These are phyloP conservation scores for Agroathelia rolfsii DNA, from an alignment of 1,284 basidiomycete genomes.

Conservation along the genomic window DNA sequence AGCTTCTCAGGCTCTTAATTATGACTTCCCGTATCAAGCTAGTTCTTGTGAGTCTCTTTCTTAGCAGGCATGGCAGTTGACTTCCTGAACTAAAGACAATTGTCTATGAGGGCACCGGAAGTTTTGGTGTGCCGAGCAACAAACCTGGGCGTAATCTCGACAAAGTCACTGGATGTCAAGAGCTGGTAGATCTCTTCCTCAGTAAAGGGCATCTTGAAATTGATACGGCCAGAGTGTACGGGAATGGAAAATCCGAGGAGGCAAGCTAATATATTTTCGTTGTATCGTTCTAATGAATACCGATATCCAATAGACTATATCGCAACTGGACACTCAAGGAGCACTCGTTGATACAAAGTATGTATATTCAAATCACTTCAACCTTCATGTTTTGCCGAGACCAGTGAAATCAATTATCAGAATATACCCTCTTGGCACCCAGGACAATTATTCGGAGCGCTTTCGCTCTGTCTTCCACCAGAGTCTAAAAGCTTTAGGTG, in stretches of 20 bases:
- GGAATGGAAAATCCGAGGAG: slow-evolving; percentile 40
- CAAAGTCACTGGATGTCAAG: slow-evolving; percentile 35
- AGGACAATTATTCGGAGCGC: slow-evolving; percentile 27
- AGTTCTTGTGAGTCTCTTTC: too few relatives aligned
- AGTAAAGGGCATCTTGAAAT: slow-evolving; percentile 33
- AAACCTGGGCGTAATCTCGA: too few relatives aligned
- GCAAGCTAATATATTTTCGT: slow-evolving; percentile 16
- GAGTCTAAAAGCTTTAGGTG: slow-evolving; percentile 27
- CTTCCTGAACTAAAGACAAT: too few relatives aligned
- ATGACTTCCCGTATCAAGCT: too few relatives aligned
- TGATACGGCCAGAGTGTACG: slow-evolving; percentile 42
- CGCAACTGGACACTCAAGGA: slow-evolving; percentile 30
- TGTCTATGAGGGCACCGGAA: too few relatives aligned
- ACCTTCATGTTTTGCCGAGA: background rate
- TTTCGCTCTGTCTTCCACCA: slow-evolving; percentile 28
- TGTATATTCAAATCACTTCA: slow-evolving; percentile 9
- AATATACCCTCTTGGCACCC: slow-evolving; percentile 30
- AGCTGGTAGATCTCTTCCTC: slow-evolving; percentile 37
- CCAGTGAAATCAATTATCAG: slow-evolving; percentile 15
- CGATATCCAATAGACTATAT: slow-evolving; percentile 23
- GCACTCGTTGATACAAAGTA: slow-evolving; percentile 43
- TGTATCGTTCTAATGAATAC: background rate
- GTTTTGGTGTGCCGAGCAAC: too few relatives aligned
- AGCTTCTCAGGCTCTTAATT: too few relatives aligned
- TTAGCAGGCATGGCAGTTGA: too few relatives aligned